Base-by-base conservation (phyloP, 345 rosid species). In the Cardamine resedifolia region DNA sequence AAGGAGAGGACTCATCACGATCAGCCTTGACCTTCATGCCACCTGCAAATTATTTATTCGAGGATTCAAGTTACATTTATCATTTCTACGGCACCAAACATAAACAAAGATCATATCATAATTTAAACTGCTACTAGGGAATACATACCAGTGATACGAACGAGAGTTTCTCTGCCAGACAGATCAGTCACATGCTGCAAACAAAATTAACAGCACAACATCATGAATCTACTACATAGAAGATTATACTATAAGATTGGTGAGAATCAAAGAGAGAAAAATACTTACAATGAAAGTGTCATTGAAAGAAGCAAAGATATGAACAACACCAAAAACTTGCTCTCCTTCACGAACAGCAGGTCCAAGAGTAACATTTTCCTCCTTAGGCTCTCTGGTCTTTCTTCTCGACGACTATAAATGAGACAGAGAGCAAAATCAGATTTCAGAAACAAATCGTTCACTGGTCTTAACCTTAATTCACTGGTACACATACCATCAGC, bases 21-120 rank as follows among this genome's bases (percentile, higher is more conserved):
- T 89, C 96, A 61, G 98, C 98, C 75, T 92, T 92, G 19, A 92
- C 95, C 84, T 90, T 92, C 98, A 92, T 88, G 7, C 98, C 98
- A 63, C 98, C 98, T 92, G 72, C 33, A 47, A 71, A 12, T 10
- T 5, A 3, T 19, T 11, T 0, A 10, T 24, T 10, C 10, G 9
- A 23, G 1, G 1, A 23, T 18, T n/a, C 30, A 59, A 19, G 6
- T 10, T 19, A 0, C 7, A 10, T n/a, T n/a, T 2, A 61, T 23
- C 39, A 57, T 56, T 56, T 39, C 10, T 28, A 51, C 3, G 1
- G 5, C 18, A 19, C 16, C 6, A 4, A 47, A 43, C 43, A 39
- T 1, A 9, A 19, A 19, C 14, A 48, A 19, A 45, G 10, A 6
- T n/a, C 12, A 34, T 34, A 34, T 34, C 11, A 34, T 9, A 34